Evolutionary conservation across 2,329 filamentous ascomycete genomes (phyloP).

Genomic region (Stemphylium lycopersici): DNA sequence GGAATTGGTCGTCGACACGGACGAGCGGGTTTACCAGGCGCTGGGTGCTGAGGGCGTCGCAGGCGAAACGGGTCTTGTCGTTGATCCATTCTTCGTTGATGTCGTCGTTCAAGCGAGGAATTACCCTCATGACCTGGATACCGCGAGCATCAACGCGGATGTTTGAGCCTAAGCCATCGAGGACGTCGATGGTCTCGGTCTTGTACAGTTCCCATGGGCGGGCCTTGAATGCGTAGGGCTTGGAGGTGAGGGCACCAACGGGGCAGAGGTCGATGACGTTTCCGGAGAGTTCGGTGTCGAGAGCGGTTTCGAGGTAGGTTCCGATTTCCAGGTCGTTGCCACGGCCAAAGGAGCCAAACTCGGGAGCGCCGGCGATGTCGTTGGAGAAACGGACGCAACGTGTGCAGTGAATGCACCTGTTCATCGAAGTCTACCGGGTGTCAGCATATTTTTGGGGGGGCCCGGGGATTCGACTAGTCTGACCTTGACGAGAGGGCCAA

Average conservation of each 20-base stretch:
- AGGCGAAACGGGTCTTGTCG: constrained; percentile 96
- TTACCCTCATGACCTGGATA: constrained; percentile 91
- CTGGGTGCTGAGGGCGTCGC: constrained; percentile 95
- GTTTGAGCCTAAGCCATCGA: constrained; percentile 90
- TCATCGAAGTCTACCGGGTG: constrained; percentile 82
- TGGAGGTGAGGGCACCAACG: constrained; percentile 93
- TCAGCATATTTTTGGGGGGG: constrained; percentile 35
- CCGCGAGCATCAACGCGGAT: constrained; percentile 93
- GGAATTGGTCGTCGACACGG: constrained; percentile 86
- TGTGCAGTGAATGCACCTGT: constrained; percentile 99
- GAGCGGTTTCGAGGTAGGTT: constrained; percentile 92
- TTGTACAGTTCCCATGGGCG: constrained; percentile 97
- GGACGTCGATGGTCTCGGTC: constrained; percentile 92
- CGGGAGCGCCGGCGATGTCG: constrained; percentile 92
- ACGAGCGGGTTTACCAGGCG: constrained; percentile 91
- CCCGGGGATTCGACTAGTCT: background rate
- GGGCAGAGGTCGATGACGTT: constrained; percentile 99
- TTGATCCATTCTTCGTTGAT: constrained; percentile 99
- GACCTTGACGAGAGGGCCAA: constrained; percentile 90
- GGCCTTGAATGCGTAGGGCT: constrained; percentile 96
- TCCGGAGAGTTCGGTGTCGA: constrained; percentile 92
- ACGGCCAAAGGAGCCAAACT: constrained; percentile 91
- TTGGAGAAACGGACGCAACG: constrained; percentile 97
- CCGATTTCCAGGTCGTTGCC: constrained; percentile 98
- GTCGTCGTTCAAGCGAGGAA: constrained; percentile 94